These are phyloP conservation scores for Alnus glutinosa DNA, from an alignment of 306 rosid species.

Conservation along the genomic window DNA sequence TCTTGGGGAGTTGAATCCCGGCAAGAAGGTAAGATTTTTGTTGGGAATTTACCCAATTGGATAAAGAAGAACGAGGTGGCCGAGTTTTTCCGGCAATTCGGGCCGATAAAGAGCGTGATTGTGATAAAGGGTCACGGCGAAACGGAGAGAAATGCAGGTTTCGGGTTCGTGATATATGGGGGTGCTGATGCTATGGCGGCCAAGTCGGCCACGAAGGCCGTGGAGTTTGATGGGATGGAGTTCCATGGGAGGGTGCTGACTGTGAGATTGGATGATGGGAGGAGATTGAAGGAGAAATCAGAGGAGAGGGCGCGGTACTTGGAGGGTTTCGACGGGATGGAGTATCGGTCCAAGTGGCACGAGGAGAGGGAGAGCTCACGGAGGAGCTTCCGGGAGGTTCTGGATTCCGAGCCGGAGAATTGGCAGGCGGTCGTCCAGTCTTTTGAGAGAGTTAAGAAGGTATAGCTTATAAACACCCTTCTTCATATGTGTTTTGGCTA, in stretches of 20 bases:
- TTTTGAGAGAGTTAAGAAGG: slow-evolving; percentile 78
- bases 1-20: slow-evolving; percentile 37
- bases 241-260: slow-evolving; percentile 82
- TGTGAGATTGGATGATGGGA: slow-evolving; percentile 83
- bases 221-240: slow-evolving; percentile 90
- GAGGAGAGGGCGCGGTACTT: slow-evolving; percentile 62
- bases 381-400: slow-evolving; percentile 53
- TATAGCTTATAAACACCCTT: slow-evolving; percentile 13
- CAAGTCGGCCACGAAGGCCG: slow-evolving; percentile 74
- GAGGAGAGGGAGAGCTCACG: slow-evolving; percentile 73
- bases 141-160: slow-evolving; percentile 67
- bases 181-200: slow-evolving; percentile 43
- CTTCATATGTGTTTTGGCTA: neutral
- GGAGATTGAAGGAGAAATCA: slow-evolving; percentile 59
- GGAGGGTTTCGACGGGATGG: slow-evolving; percentile 50
- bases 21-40: slow-evolving; percentile 83
- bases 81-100: slow-evolving; percentile 85
- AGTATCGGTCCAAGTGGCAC: slow-evolving; percentile 73
- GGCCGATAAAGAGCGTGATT: slow-evolving; percentile 70
- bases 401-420: slow-evolving; percentile 85
- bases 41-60: slow-evolving; percentile 87
- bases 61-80: slow-evolving; percentile 63
- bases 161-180: slow-evolving; percentile 66
- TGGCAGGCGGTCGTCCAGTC: slow-evolving; percentile 86
- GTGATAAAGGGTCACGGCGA: slow-evolving; percentile 65